These are phyloP conservation scores for Neurospora sp. DNA, from an alignment of 495 filamentous ascomycete species.

Conservation along the genomic window DNA sequence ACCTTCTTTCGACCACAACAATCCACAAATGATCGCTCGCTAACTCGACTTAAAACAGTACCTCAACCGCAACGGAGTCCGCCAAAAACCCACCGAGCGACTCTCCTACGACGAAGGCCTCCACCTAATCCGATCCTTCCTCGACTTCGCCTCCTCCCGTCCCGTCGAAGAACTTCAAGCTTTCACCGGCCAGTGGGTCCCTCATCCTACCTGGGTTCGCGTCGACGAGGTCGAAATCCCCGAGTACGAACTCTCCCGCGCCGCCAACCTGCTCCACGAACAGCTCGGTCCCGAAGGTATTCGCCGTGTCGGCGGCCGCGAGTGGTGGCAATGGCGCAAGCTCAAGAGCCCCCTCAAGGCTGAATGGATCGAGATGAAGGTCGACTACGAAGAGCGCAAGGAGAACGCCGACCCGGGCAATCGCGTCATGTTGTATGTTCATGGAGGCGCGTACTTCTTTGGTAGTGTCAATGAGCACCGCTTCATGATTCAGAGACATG, in stretches of 20 bases:
- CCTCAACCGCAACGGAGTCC: slow-evolving; percentile 63
- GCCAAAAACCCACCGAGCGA: slow-evolving; percentile 70
- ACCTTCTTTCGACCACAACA: background rate
- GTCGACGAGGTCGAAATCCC: slow-evolving; percentile 65
- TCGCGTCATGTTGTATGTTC: slow-evolving; percentile 85
- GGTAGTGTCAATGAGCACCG: slow-evolving; percentile 91
- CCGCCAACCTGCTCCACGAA: slow-evolving; percentile 51
- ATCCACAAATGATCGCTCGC: background rate
- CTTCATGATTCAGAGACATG: slow-evolving; percentile 92
- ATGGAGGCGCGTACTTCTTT: slow-evolving; percentile 66
- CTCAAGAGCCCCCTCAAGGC: slow-evolving; percentile 53
- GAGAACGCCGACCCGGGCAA: slow-evolving; percentile 45
- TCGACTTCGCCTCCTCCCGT: slow-evolving; percentile 70
- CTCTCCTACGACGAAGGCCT: slow-evolving; percentile 93
- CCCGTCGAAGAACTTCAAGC: slow-evolving; percentile 86
- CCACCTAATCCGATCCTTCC: slow-evolving; percentile 75
- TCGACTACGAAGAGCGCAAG: slow-evolving; percentile 64
- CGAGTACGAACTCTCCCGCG: slow-evolving; percentile 44
- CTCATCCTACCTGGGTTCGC: slow-evolving; percentile 78
- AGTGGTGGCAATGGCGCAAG: slow-evolving; percentile 91
- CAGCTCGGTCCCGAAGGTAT: slow-evolving; percentile 72
- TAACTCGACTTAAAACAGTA: slow-evolving; percentile 44
- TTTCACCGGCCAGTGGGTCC: slow-evolving; percentile 85
- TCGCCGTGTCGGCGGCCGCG: slow-evolving; percentile 62
- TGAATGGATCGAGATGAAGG: slow-evolving; percentile 94